A percentile compares a stretch with the other conserved stretches of the same genome.
phyloP scores from a whole-genome alignment of 2,329 filamentous ascomycete species.

The Diplocarpon mali region DNA sequence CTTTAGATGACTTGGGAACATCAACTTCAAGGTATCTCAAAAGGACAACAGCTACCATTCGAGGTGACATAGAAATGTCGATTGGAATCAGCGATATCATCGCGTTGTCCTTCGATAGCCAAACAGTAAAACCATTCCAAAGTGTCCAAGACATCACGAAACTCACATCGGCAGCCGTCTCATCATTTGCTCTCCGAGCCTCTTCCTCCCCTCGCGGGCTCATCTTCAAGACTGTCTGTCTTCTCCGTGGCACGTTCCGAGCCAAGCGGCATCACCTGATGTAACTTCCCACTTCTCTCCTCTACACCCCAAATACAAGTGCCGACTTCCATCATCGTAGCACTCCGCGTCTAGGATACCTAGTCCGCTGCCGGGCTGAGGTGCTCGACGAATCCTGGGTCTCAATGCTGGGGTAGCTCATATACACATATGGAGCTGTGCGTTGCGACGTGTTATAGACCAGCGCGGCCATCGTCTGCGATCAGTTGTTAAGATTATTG shows the following conservation, averaged over 20 bases:
- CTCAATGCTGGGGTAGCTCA: slow-evolving; percentile 10
- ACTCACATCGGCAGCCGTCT: slow-evolving; percentile 69
- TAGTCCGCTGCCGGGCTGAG: slow-evolving; percentile 12
- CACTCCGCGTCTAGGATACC: slow-evolving; percentile 37
- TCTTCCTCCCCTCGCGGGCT: slow-evolving; percentile 28
- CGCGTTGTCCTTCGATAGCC: too few relatives aligned
- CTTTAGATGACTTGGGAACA: too few relatives aligned
- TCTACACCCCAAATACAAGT: slow-evolving; percentile 3
- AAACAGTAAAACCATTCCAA: too few relatives aligned
- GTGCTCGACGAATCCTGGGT: slow-evolving; percentile 2
- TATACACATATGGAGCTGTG: slow-evolving; percentile 14
- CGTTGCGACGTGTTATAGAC: neutral
- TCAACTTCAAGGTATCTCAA: too few relatives aligned
- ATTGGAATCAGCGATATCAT: too few relatives aligned
- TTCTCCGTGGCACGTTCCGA: slow-evolving; percentile 10
- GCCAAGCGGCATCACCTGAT: slow-evolving; percentile 21
- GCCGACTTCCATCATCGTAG: slow-evolving; percentile 31
- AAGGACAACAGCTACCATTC: too few relatives aligned
- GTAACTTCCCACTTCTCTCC: slow-evolving; percentile 1
- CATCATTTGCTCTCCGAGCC: slow-evolving; percentile 45
- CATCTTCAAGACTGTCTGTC: slow-evolving; percentile 18
- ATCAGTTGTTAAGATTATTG: too few relatives aligned
- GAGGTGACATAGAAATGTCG: too few relatives aligned
- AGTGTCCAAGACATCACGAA: neutral
- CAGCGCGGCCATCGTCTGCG: too few relatives aligned